A percentile compares a stretch with the other conserved stretches of the same genome.
These are phyloP conservation scores for Nymphaea thermarum DNA, from an alignment of 164 flowering plant species.

Conservation along the genomic window DNA sequence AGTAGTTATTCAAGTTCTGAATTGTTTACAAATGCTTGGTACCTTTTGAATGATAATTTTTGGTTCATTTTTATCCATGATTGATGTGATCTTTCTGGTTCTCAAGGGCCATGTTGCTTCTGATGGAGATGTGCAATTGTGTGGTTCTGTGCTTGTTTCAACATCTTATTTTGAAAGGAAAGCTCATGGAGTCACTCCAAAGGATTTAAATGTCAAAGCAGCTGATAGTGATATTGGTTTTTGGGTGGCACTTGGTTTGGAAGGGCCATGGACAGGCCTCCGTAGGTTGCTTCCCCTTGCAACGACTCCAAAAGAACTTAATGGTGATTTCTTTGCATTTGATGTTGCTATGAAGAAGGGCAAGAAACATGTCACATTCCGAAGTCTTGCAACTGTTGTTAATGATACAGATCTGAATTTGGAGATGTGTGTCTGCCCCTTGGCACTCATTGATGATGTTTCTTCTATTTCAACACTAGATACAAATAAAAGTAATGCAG, in stretches of 20 bases:
- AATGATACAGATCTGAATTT: conserved; percentile 76
- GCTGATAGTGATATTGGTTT: conserved; percentile 60
- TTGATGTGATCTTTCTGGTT: no score
- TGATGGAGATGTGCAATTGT: conserved; percentile 22
- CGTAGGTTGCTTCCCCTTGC: conserved; percentile 78
- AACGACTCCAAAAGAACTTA: conserved; percentile 54
- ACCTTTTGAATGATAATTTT: no score
- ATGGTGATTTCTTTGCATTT: conserved; percentile 51
- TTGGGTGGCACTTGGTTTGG: conserved; percentile 54
- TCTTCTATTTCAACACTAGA: conserved; percentile 12
- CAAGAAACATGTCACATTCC: conserved; percentile 77
- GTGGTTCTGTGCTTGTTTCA: conserved; percentile 48
- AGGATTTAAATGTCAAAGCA: conserved; percentile 14
- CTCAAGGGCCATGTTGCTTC: conserved; percentile 33
- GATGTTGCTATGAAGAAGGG: conserved; percentile 81
- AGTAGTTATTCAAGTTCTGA: no score
- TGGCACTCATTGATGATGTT: conserved; percentile 17
- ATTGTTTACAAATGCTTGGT: no score
- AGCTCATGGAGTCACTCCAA: conserved; percentile 31
- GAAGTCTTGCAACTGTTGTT: conserved; percentile 65
- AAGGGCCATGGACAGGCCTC: conserved; percentile 71
- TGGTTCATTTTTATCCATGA: no score
- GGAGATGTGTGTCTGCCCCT: conserved; percentile 42
- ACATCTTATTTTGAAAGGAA: conserved; percentile 74
- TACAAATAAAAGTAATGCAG: conserved; percentile 9